Evolutionary conservation across 805 yeast species (phyloP), one percentile per base, ranked within the genome.

Genomic region (Ogataea methanolica): DNA sequence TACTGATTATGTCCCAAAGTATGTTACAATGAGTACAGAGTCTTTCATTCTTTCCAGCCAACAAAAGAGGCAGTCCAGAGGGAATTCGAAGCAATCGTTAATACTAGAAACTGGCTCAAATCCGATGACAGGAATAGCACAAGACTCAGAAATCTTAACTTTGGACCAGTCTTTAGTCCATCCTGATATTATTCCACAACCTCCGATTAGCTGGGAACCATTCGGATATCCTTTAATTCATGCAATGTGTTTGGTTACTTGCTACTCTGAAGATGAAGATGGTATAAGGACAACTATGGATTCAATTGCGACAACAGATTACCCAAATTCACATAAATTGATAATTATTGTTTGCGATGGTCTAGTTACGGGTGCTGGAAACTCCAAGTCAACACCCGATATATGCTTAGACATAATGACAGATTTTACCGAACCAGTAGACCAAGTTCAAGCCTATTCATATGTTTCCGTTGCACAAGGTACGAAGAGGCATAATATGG

Each of bases 381-480:
- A 92, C 67, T 91, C 83, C 46, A 62, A 67, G 61, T 75, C 90
- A 2, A 94, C 99, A 0, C 97, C 98, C 0, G 99, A 94, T 21
- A 85, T 91, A 58, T 90, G 83, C 17, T 67, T 94, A 51, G 79
- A 79, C 39, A 83, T 94, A 91, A 88, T 94, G 94, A 79, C 83
- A 11, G 89, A 85, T 59, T 79, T 90, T 57, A 75, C 79, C 7
- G 72, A 76, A 34, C 86, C 88, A 0, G 76, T 74, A 9, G 95
- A 88, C 17, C 82, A 88, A 15, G 97, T 89, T 6, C 68, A 79
- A 61, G 79, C 97, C 0, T 75, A 82, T 60, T 90, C 97, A 0
- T 92, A 94, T 64, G 96, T 94, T 35, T 96, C 98, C 7, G 97
- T 94, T 37, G 96, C 96, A 3, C 86, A 86, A 57, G 99, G 99